Evolutionary conservation across 2,329 filamentous ascomycete genomes (phyloP), one percentile per base, ranked within the genome.

Genomic region (Phialophora macrospora): DNA sequence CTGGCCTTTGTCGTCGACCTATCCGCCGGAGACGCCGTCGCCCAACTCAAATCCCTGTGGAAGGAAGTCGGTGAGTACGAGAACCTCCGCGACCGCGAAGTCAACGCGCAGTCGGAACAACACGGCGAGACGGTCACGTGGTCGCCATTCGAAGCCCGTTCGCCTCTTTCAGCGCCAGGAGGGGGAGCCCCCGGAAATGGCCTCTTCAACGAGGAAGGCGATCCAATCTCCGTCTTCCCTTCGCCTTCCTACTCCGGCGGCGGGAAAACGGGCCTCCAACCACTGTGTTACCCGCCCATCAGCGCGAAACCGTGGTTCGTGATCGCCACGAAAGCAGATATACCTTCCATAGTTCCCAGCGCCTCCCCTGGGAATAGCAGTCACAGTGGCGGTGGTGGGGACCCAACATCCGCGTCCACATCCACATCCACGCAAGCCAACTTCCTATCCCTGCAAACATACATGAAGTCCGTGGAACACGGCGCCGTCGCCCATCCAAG

Each of bases 291-390:
- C 11, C 83, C 91, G n/a, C 87, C 90, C 48, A 96, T 98, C 70
- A 90, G 91, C n/a, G 87, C 86, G 38, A 99, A 99, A 80, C 93
- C 95, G 0, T 99, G 95, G 95, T 95, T 96, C 1, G 94, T 99
- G 3, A 94, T 99, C 30, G 95, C 95, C 26, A 85, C 87, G 75
- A 99, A 99, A 79, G 90, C 99, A 22, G 88, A 97, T 77, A 95
- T 92, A 12, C 32, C 38, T 5, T 44, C 38, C 2, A 44, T 44
- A 3, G 4, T 6, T 2, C 7, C 14, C 38, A n/a, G 12, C 38
- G 17, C 14, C 38, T 6, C 14, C 8, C 38, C 17, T 8, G 38
- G 17, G 38, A n/a, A 44, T 44, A 44, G 17, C 14, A n/a, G 38
- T n/a, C 8, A 7, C n/a, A 20, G 14, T 17, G 14, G 34, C 14